Evolutionary conservation across 1,284 basidiomycete genomes (phyloP).

Genomic region (Ganoderma lucidum): DNA sequence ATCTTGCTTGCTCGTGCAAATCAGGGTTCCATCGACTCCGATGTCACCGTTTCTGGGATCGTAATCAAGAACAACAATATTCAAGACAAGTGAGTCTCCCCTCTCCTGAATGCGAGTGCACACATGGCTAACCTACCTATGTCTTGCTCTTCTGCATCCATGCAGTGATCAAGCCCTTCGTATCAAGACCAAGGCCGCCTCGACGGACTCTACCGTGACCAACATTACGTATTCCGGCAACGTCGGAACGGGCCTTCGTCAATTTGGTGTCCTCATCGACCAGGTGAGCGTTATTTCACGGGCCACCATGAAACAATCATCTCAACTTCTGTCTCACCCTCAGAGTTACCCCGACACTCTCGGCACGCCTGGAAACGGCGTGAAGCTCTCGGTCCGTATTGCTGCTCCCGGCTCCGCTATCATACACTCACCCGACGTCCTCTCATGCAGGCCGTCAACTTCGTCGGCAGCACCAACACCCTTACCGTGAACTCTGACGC

Average conservation of each 20-base stretch:
- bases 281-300: conserved; percentile 34
- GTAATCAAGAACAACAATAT: conserved; percentile 56
- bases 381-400: conserved; percentile 38
- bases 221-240: conserved; percentile 48
- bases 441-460: conserved; percentile 40
- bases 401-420: background rate
- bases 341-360: conserved; percentile 48
- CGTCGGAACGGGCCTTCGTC: conserved; percentile 38
- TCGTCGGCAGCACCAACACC: conserved; percentile 38
- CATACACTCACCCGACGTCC: background rate
- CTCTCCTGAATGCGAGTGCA: background rate
- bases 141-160: background rate
- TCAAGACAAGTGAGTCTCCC: conserved; percentile 37
- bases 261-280: conserved; percentile 50
- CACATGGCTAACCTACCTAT: background rate
- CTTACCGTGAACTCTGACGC: conserved; percentile 40
- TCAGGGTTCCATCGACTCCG: conserved; percentile 58
- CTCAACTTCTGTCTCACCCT: background rate
- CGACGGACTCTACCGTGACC: conserved; percentile 45
- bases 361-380: conserved; percentile 47
- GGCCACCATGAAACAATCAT: background rate
- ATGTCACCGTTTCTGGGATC: conserved; percentile 55
- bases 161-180: conserved; percentile 49
- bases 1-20: background rate
- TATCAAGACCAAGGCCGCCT: conserved; percentile 49